phyloP scores from a whole-genome alignment of 306 rosid species.

The Medicago lupulina region DNA sequence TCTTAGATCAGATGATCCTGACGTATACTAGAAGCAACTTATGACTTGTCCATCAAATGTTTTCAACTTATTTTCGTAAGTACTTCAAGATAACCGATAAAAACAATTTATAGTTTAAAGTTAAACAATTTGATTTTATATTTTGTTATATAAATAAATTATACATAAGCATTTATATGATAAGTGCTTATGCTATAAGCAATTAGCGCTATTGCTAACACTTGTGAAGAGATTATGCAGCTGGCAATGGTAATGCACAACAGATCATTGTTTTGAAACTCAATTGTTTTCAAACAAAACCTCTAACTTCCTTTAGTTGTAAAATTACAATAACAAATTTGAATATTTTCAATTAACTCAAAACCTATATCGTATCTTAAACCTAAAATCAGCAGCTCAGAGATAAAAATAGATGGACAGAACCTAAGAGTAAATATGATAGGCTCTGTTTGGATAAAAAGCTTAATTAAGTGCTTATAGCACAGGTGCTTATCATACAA shows the following conservation, averaged over 20 bases:
- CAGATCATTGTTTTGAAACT: conserved; percentile 6
- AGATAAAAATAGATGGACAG: not conserved
- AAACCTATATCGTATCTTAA: conserved; percentile 33
- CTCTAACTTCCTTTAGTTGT: conserved; percentile 21
- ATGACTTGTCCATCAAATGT: too few species aligned
- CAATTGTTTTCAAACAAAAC: conserved; percentile 31
- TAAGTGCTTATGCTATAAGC: not conserved
- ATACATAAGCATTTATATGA: not conserved
- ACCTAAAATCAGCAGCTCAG: conserved; percentile 31
- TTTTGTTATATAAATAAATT: not conserved
- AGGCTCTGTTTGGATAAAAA: too few species aligned
- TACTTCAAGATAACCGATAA: too few species aligned
- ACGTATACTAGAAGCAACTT: too few species aligned
- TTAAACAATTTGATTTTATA: not conserved
- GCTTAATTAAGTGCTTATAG: too few species aligned
- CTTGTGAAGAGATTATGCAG: conserved; percentile 26
- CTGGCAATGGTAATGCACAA: conserved; percentile 23
- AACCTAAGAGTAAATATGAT: not conserved
- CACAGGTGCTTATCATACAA: too few species aligned
- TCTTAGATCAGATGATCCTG: too few species aligned
- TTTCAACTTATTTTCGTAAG: too few species aligned
- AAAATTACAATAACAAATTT: not conserved
- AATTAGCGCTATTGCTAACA: not conserved
- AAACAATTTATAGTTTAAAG: too few species aligned
- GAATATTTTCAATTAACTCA: conserved; percentile 16